Conservation (phyloP, 345 rosid species). For the Dovyalis caffra region DNA sequence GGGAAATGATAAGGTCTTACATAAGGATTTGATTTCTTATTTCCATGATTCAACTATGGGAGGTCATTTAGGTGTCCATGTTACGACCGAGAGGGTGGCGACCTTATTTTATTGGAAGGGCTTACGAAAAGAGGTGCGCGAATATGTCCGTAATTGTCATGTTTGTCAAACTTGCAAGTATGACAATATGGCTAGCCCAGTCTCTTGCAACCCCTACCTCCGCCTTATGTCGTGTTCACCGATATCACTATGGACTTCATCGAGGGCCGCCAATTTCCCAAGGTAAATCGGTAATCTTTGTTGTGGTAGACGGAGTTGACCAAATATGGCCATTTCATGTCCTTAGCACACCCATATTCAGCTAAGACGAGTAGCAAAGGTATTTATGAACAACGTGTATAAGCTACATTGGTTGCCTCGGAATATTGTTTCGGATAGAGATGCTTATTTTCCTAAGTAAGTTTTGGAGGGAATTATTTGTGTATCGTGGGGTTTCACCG, state of each 20-base stretch:
- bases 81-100: background rate
- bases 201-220: background rate
- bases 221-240: background rate
- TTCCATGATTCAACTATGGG: background rate
- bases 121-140: background rate
- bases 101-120: background rate
- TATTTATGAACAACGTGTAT: background rate
- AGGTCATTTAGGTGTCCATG: background rate
- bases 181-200: background rate
- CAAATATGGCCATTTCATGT: too few species aligned
- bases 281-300: background rate
- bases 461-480: too few species aligned
- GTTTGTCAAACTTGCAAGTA: background rate
- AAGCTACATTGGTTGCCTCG: too few species aligned
- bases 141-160: background rate
- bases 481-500: too few species aligned
- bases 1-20: background rate
- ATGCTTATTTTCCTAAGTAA: background rate
- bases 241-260: constrained; percentile 1
- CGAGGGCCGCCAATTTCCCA: background rate
- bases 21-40: background rate
- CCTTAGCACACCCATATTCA: background rate
- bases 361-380: background rate
- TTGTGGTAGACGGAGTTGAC: background rate
- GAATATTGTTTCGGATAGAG: background rate